Evolutionary conservation across 805 yeast genomes (phyloP).

Genomic region (Hanseniaspora hatyaiensis): DNA sequence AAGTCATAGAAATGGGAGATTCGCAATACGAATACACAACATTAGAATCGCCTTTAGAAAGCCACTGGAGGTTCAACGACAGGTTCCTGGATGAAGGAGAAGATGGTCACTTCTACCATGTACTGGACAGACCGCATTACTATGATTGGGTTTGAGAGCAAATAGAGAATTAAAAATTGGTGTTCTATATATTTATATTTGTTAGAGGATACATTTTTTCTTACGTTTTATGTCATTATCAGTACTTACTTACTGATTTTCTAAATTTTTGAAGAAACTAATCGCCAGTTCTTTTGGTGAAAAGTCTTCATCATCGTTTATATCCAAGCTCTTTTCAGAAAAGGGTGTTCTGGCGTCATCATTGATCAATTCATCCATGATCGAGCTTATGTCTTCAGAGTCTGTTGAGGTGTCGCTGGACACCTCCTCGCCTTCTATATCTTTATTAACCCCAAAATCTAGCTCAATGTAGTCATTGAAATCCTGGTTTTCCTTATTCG

Average conservation of each 20-base stretch:
- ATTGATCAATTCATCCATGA: neutral
- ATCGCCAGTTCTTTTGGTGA: conserved; percentile 1
- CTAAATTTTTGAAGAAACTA: neutral
- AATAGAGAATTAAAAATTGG: too few species aligned
- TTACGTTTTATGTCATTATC: too few species aligned
- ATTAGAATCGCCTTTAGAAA: conserved; percentile 35
- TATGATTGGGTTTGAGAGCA: conserved; percentile 35
- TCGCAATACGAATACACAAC: conserved; percentile 31
- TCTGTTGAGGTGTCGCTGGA: neutral
- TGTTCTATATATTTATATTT: conserved; percentile 3
- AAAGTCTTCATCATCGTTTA: neutral
- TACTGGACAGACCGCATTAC: conserved; percentile 86
- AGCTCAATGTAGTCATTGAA: neutral
- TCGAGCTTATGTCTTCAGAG: neutral
- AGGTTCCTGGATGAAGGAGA: conserved; percentile 82
- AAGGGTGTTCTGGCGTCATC: neutral
- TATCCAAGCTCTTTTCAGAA: neutral
- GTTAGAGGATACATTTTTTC: too few species aligned
- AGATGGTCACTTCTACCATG: conserved; percentile 87
- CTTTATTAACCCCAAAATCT: neutral
- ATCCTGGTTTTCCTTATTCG: too few species aligned
- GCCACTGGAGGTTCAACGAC: conserved; percentile 53
- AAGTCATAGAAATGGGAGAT: conserved; percentile 25
- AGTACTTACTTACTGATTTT: too few species aligned
- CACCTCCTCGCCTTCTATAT: neutral